Evolutionary conservation across 1,284 basidiomycete species (phyloP).

Genomic region (Ceratobasidium sp.): DNA sequence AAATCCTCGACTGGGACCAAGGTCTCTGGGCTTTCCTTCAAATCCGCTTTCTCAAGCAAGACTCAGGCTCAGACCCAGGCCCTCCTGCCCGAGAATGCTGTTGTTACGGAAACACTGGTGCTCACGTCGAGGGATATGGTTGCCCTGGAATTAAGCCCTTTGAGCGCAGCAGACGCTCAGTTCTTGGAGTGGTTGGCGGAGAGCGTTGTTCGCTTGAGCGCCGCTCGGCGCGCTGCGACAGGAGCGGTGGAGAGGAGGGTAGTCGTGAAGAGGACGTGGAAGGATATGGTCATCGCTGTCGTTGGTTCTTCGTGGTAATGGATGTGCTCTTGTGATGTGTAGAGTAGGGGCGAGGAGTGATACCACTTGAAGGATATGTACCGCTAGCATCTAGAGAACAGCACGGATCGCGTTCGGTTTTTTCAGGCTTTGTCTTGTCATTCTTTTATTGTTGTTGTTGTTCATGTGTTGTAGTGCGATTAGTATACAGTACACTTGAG

Average conservation of each 20-base stretch:
- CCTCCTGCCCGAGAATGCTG: conserved; percentile 38
- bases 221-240: conserved; percentile 55
- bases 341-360: neutral
- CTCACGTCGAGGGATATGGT: conserved; percentile 72
- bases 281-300: conserved; percentile 64
- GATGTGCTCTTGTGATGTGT: conserved; percentile 2
- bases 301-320: conserved; percentile 56
- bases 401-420: too few species aligned
- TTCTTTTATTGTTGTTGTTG: too few species aligned
- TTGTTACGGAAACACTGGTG: conserved; percentile 52
- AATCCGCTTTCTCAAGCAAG: neutral
- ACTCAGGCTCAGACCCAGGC: neutral
- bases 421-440: too few species aligned
- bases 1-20: conserved; percentile 40
- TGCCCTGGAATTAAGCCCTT: conserved; percentile 76
- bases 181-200: conserved; percentile 81
- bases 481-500: too few species aligned
- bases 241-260: conserved; percentile 60
- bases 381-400: neutral
- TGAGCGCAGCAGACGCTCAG: conserved; percentile 74
- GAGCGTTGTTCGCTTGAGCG: conserved; percentile 56
- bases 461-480: too few species aligned
- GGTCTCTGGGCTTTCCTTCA: conserved; percentile 7
- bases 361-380: neutral
- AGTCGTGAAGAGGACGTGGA: conserved; percentile 65